Base-by-base conservation (phyloP, 768 basidiomycete species). In the Tubosaeta brunneosetosa region DNA sequence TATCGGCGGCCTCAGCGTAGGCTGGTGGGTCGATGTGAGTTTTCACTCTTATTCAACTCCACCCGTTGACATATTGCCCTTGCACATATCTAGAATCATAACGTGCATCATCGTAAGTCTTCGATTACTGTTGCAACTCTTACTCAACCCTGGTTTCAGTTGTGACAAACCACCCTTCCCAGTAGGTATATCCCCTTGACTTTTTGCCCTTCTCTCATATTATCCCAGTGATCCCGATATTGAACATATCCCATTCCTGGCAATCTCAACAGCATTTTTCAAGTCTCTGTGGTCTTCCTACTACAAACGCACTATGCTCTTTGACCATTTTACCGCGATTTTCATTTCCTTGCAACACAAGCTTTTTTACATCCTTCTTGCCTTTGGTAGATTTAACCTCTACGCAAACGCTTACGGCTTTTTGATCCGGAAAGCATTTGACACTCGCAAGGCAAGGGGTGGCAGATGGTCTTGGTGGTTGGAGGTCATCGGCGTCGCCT, bases 1-100 rank as follows among this genome's bases (percentile, higher is more conserved):
- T 62, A 74, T 94, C 44, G 97, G 97, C 25, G 97, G 97, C 5
- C 74, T 99, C 49, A 97, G 94, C 66, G 78, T 97, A 22, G 91
- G 94, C 37, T 99, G 97, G 97, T 99, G 95, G 95, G 90, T 92
- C 37, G 81, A 94, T 67, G 94, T 94, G 61, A 73, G 93, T 83
- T n/a, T 12, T 46, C 34, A 11, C n/a, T 52, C 47, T 3, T 47
- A 19, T 36, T 53, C 47, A 36, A 25, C 36, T 26, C 49, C 41
- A 33, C 19, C 38, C 29, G n/a, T 26, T 49, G 32, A 58, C 42
- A 59, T 27, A 57, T 44, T 33, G 34, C 36, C 29, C 16, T 16
- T 22, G n/a, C 12, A 25, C 44, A 22, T 29, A 11, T 46, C 32
- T 57, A 91, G 88, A 91, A 89, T 66, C 97, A 99, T 66, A 97